A percentile compares a stretch with the other conserved stretches of the same genome.
These are phyloP conservation scores for Coemansia sp. DNA, from an alignment of 192 early-diverging fungal genomes.

Conservation along the genomic window DNA sequence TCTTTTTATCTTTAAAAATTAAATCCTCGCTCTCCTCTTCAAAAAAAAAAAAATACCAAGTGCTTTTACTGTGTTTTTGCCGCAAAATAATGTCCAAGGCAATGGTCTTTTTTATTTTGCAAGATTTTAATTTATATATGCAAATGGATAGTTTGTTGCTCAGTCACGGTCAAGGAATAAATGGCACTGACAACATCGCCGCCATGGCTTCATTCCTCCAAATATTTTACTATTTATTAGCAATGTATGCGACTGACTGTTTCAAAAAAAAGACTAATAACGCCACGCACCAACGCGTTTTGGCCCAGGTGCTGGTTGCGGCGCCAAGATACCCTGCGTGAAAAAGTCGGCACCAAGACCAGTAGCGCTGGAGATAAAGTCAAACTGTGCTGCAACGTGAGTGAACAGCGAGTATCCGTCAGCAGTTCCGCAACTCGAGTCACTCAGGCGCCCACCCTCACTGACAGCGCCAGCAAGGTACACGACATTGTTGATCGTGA, in stretches of 20 bases:
- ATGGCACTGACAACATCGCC: too few relatives aligned
- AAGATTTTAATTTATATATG: too few relatives aligned
- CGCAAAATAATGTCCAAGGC: too few relatives aligned
- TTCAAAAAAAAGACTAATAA: not conserved
- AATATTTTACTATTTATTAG: too few relatives aligned
- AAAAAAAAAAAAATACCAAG: too few relatives aligned
- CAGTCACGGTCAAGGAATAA: too few relatives aligned
- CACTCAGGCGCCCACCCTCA: not conserved
- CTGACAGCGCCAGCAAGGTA: constrained; percentile 17
- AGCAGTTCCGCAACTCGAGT: constrained; percentile 9
- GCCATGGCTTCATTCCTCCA: too few relatives aligned
- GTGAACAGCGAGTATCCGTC: constrained; percentile 19
- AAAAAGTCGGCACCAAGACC: constrained; percentile 6
- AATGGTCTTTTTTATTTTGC: too few relatives aligned
- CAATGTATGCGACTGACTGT: constrained; percentile 2
- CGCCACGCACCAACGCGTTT: not conserved
- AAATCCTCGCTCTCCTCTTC: too few relatives aligned
- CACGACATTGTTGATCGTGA: not conserved
- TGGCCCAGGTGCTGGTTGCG: not conserved
- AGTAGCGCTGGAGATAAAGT: constrained; percentile 13
- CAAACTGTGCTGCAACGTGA: constrained; percentile 8
- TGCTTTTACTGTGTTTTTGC: too few relatives aligned
- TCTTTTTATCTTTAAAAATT: too few relatives aligned
- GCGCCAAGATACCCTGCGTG: not conserved
- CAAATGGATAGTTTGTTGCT: too few relatives aligned